Conservation (phyloP, 2,329 filamentous ascomycete species). For the Aureobasidium mangrovei region DNA sequence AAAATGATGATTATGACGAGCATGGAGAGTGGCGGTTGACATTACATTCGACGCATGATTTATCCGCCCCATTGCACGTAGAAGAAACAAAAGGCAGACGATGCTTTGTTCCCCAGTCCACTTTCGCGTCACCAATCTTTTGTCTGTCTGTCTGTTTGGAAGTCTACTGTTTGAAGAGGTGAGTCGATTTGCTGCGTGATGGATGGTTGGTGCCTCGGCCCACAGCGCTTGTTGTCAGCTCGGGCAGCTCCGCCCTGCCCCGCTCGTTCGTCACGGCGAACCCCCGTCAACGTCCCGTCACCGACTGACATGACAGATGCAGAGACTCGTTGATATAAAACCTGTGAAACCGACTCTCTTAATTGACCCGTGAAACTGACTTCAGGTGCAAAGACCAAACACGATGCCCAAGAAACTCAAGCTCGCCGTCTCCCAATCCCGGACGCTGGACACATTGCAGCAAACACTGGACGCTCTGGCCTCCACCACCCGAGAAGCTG, state of each 20-base stretch:
- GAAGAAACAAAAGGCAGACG: background rate
- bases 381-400: background rate
- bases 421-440: slow-evolving; percentile 42
- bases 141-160: background rate
- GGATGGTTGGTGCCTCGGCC: no score
- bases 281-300: background rate
- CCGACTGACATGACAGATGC: background rate
- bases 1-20: slow-evolving; percentile 13
- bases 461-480: slow-evolving; percentile 60
- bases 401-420: slow-evolving; percentile 35
- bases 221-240: background rate
- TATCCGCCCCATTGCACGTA: slow-evolving; percentile 1
- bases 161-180: background rate
- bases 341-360: no score
- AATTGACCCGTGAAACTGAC: no score
- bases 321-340: no score
- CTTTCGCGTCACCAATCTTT: no score
- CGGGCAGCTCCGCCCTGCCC: background rate
- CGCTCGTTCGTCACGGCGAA: background rate
- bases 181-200: background rate
- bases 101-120: background rate
- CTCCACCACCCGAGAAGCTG: slow-evolving; percentile 54
- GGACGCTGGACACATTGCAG: slow-evolving; percentile 38
- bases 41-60: background rate
- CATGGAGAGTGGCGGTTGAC: background rate